Conservation (phyloP, 139 green algal genomes). For the Diplosphaera chodatii region DNA sequence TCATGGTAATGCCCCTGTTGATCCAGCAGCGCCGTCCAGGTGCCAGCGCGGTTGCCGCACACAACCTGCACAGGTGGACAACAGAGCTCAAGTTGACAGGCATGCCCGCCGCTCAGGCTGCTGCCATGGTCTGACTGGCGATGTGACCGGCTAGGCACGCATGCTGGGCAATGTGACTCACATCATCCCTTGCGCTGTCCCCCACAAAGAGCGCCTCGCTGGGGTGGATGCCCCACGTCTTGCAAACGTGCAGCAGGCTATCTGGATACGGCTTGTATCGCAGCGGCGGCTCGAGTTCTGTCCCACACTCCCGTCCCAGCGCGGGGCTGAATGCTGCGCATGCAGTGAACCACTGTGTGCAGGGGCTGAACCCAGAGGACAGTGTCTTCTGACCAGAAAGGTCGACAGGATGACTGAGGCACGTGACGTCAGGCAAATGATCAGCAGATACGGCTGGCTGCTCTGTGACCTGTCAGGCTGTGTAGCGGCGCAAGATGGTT, state of each 20-base stretch:
- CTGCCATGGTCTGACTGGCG: too few relatives aligned
- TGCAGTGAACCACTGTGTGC: too few relatives aligned
- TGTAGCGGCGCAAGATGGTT: constrained; percentile 24
- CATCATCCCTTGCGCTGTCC: constrained; percentile 70
- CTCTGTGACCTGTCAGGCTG: background rate
- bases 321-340: constrained; percentile 22
- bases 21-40: constrained; percentile 67
- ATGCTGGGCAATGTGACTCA: constrained; percentile 31
- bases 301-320: constrained; percentile 8
- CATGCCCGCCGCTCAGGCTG: too few relatives aligned
- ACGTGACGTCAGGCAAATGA: too few relatives aligned
- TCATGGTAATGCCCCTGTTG: constrained; percentile 13
- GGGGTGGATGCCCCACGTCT: constrained; percentile 55
- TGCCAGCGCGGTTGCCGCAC: constrained; percentile 64
- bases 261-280: constrained; percentile 66
- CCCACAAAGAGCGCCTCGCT: constrained; percentile 75
- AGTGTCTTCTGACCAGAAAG: too few relatives aligned
- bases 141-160: too few relatives aligned
- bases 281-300: constrained; percentile 10
- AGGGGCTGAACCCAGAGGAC: too few relatives aligned
- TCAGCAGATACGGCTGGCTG: too few relatives aligned
- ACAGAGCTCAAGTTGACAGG: too few relatives aligned
- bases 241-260: constrained; percentile 72
- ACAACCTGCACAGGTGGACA: constrained; percentile 37
- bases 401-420: background rate